Evolutionary conservation across 2,329 filamentous ascomycete species (phyloP), one percentile per base, ranked within the genome.

Genomic region (Sarocladium brachiariae): DNA sequence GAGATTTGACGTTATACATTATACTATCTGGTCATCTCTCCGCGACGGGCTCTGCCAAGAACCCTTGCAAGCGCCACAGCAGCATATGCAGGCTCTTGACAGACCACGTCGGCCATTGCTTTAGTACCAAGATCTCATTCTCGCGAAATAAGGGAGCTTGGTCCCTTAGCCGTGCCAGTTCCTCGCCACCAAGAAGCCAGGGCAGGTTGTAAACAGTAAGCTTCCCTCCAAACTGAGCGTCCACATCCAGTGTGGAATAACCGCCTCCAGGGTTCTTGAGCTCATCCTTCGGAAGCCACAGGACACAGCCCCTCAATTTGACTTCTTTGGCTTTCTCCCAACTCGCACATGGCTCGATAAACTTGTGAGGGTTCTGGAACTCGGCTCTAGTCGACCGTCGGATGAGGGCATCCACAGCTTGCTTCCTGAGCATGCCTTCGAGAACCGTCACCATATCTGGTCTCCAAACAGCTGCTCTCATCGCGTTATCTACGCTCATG

Each of bases 11-110:
- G 6, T 27, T 24, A 25, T 14, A 43, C n/a, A n/a, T n/a, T n/a
- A n/a, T n/a, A n/a, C n/a, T 25, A 6, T 9, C 9, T 25, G 21
- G 6, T 43, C 13, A 47, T 37, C 14, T 49, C 33, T 34, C 25
- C 4, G 14, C n/a, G 31, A 23, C n/a, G 14, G 47, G 10, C 19
- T 56, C 46, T 14, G 57, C 59, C 19, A 80, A 43, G 56, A 78
- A 84, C 1, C 78, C 78, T 53, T 83, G 76, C 8, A 84, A 60
- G 54, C 73, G 76, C 80, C 80, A 84, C 7, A 84, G 65, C 50
- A 72, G 66, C 50, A 72, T 51, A 61, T 80, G 76, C 41, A 80
- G 46, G 13, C 68, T 61, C 19, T 69, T 59, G 7, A 73, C 75
- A 33, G 67, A 63, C 39, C 56, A 54, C 57, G 65, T 56, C 64